Evolutionary conservation across 768 basidiomycete species (phyloP).

Genomic region (Leccinum obscurum): DNA sequence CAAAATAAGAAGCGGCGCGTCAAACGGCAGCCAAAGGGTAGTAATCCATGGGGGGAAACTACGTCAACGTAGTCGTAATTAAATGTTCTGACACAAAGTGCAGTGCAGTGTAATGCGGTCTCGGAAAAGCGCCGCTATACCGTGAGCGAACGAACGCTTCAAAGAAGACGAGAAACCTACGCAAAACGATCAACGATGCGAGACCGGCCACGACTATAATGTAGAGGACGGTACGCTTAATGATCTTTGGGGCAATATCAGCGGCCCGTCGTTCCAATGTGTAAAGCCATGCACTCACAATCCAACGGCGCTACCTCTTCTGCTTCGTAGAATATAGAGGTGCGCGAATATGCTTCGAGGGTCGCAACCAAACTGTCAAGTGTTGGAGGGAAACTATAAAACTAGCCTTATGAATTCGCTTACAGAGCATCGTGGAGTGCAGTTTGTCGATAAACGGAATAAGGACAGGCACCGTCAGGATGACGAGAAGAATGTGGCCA

Average conservation of each 20-base stretch:
- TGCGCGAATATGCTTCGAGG: slow-evolving; percentile 90
- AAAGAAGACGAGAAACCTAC: slow-evolving; percentile 47
- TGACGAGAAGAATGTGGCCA: slow-evolving; percentile 80
- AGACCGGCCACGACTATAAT: slow-evolving; percentile 71
- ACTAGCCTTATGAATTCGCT: slow-evolving; percentile 31
- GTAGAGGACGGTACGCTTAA: slow-evolving; percentile 87
- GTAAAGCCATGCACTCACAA: slow-evolving; percentile 46
- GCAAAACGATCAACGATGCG: slow-evolving; percentile 78
- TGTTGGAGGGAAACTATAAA: slow-evolving; percentile 4
- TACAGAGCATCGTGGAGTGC: slow-evolving; percentile 93
- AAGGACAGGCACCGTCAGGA: slow-evolving; percentile 80
- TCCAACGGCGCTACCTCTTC: slow-evolving; percentile 89
- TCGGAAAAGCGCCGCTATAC: slow-evolving; percentile 76
- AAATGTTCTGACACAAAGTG: slow-evolving; percentile 84
- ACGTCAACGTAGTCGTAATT: slow-evolving; percentile 39
- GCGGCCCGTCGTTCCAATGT: neutral
- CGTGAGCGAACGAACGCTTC: slow-evolving; percentile 9
- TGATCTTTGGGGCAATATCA: slow-evolving; percentile 46
- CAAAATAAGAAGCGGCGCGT: slow-evolving; percentile 11
- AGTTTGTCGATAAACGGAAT: slow-evolving; percentile 86
- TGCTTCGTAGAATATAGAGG: slow-evolving; percentile 95
- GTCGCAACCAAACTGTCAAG: slow-evolving; percentile 85
- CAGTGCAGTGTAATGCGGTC: slow-evolving; percentile 75
- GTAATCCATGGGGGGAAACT: slow-evolving; percentile 14
- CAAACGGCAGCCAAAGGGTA: neutral